Percentiles rank a stretch among this genome's conserved stretches.
Conservation (phyloP, 768 basidiomycete genomes). For the Cytidiella melzeri region DNA sequence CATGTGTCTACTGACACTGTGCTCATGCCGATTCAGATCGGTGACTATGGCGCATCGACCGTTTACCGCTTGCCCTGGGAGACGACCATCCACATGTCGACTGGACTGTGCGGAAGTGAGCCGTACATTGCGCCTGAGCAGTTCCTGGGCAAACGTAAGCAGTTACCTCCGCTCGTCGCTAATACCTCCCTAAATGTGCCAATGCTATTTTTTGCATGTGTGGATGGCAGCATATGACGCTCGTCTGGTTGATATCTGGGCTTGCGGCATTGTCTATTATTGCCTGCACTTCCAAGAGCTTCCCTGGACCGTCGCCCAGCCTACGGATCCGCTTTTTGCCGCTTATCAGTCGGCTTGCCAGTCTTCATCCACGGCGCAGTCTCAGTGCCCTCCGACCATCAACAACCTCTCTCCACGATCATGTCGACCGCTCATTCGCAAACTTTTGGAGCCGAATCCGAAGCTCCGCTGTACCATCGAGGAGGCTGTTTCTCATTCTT, state of each 20-base stretch:
- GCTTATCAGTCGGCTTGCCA: constrained; percentile 62
- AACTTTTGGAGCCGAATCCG: constrained; percentile 96
- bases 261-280: constrained; percentile 95
- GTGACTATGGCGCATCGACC: constrained; percentile 98
- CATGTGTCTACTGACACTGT: neutral
- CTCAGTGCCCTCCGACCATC: constrained; percentile 58
- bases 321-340: constrained; percentile 72
- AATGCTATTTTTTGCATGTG: constrained; percentile 18
- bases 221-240: constrained; percentile 82
- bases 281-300: constrained; percentile 97
- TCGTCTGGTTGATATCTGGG: constrained; percentile 96
- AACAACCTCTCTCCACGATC: constrained; percentile 84
- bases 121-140: constrained; percentile 99
- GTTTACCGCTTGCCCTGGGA: constrained; percentile 99
- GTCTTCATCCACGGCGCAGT: constrained; percentile 37
- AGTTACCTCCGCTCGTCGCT: constrained; percentile 24
- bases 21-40: constrained; percentile 52
- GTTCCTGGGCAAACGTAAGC: constrained; percentile 93
- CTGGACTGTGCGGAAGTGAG: constrained; percentile 94
- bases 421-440: constrained; percentile 76
- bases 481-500: constrained; percentile 69
- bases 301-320: constrained; percentile 94
- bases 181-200: constrained; percentile 34
- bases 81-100: constrained; percentile 92
- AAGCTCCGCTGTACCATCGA: constrained; percentile 71